Evolutionary conservation across 2,329 filamentous ascomycete genomes (phyloP).

Genomic region (Diaporthe eres): DNA sequence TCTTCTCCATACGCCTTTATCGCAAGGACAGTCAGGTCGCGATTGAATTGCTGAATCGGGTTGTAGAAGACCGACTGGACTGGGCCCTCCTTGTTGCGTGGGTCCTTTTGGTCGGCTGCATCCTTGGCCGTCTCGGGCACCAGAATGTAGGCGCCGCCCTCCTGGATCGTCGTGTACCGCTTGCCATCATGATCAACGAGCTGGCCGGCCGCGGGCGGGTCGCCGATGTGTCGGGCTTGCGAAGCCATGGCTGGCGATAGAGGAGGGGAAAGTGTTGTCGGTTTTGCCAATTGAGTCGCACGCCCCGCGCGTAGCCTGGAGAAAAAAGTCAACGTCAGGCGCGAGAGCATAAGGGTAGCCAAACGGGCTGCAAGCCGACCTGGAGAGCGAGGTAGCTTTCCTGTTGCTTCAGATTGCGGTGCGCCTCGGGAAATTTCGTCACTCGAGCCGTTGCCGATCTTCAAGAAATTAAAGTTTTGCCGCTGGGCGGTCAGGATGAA

Average conservation of each 20-base stretch:
- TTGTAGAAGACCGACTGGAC: constrained; percentile 96
- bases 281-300: constrained; percentile 10
- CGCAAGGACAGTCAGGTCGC: constrained; percentile 91
- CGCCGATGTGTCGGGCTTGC: constrained; percentile 43
- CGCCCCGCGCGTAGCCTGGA: constrained; percentile 16
- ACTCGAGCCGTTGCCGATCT: constrained; percentile 10
- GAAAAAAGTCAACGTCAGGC: neutral
- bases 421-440: constrained; percentile 12
- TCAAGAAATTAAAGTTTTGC: constrained; percentile 35
- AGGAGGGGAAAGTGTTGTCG: neutral
- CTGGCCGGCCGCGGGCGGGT: constrained; percentile 50
- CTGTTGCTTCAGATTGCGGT: neutral
- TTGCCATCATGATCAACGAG: constrained; percentile 59
- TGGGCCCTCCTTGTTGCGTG: constrained; percentile 64
- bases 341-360: constrained; percentile 34
- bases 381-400: neutral
- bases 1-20: constrained; percentile 91
- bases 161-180: constrained; percentile 65
- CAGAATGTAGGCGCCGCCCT: constrained; percentile 71
- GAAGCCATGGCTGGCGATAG: constrained; percentile 44
- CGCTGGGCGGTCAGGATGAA: constrained; percentile 36
- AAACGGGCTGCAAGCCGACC: constrained; percentile 1
- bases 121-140: constrained; percentile 59
- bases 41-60: constrained; percentile 98
- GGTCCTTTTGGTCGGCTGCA: constrained; percentile 51